Evolutionary conservation across 202 grass and related monocot species (phyloP).

Genomic region (Schoenoplectus tabernaemontani): DNA sequence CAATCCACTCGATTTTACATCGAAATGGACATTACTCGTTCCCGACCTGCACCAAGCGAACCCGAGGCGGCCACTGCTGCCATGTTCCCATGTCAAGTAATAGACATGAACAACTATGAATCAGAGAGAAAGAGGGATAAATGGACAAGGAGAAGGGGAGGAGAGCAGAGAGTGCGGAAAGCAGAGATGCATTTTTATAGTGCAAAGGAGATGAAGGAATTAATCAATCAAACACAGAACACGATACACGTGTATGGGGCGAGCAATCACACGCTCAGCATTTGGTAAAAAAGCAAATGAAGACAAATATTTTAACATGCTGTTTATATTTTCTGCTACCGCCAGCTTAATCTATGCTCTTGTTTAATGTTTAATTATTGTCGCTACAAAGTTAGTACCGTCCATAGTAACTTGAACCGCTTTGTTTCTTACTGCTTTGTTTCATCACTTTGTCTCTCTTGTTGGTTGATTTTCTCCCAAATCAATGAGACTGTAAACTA

Average conservation of each 20-base stretch:
- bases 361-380: too few relatives aligned
- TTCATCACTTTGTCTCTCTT: neutral
- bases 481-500: neutral
- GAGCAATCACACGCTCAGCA: constrained; percentile 3
- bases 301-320: neutral
- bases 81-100: neutral
- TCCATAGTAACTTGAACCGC: neutral
- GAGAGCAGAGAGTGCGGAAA: neutral
- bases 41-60: constrained; percentile 63
- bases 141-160: neutral
- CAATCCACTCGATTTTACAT: neutral
- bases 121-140: neutral
- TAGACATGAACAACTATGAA: neutral
- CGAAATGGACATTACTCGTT: neutral
- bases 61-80: constrained; percentile 24
- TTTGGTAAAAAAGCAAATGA: neutral
- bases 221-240: neutral
- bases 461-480: neutral
- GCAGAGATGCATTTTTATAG: neutral
- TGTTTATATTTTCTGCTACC: neutral
- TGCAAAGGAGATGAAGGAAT: neutral
- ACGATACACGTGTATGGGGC: neutral
- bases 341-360: neutral
- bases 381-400: neutral
- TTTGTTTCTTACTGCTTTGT: neutral